Base-by-base conservation (phyloP, 192 early-diverging fungal species). In the Backusella parvicylindrica region DNA sequence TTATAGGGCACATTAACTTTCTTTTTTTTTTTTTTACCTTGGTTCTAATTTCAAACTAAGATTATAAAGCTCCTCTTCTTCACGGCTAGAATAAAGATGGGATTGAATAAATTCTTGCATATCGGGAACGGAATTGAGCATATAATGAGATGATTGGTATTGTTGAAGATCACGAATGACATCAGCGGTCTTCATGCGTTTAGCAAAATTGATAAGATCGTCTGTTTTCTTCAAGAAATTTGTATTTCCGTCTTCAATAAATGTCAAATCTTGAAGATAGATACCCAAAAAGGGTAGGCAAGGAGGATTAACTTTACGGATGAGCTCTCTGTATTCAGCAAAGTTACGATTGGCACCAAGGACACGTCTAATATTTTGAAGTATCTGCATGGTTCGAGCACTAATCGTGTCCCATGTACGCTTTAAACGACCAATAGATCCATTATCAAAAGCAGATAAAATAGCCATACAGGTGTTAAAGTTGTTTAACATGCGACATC, bases 401-500 rank as follows among this genome's bases (percentile, higher is more conserved):
- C 56, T 77, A 28, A 81, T 76, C 6, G 64, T 63, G 30, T 97
- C 95, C 95, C 96, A 97, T 3, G 96, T 97, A 69, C 93, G 91
- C 31, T 92, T 93, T 63, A 98, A 86, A 13, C 97, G 90, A 83
- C 93, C 91, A 68, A 99, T 87, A 1, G 95, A 91, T 7, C 93
- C 92, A 8, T 93, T 92, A 31, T 94, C 90, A 70, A 98, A 89
- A 12, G 93, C 94, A 15, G 93, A 92, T 37, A 96, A 80, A 33
- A 98, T 92, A 12, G 95, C 89, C 85, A 93, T 94, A 40, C 96
- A 86, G 7, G 95, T 93, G 81, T 95, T 96, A 78, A 91, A 98
- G 86, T 98, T 98, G 86, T 98, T 95, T 36, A 97, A 79, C 26
- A 78, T 73, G 37, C 91, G 88, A 83, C 94, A 94, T 80, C 88